Base-by-base conservation (phyloP, 345 rosid genomes). In the Populus davidiana region DNA sequence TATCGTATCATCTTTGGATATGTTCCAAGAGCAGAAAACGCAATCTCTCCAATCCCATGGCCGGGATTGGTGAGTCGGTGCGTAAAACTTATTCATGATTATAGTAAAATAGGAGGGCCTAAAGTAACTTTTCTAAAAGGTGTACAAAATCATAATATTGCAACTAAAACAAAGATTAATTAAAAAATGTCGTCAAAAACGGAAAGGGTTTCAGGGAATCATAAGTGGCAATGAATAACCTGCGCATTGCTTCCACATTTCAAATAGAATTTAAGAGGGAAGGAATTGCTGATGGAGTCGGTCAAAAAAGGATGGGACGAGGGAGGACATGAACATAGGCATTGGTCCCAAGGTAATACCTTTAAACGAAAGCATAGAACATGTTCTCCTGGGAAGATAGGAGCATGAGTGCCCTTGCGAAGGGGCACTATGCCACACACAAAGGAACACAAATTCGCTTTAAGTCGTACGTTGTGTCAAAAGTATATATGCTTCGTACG, bases 31-130 rank as follows among this genome's bases (percentile, higher is more conserved):
- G 5, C 29, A 27, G 21, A 17, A 52, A 41, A 52, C 21, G 41
- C 11, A 56, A n/a, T 38, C 47, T 11, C 54, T 56, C 41, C 36
- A 33, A 67, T 25, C 47, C 31, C 9, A 67, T 25, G 78, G 41
- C 8, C 21, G 61, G 61, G 79, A 81, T 82, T 78, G 84, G 84
- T 65, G 72, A 73, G 85, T 77, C 86, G 84, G 86, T 86, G 88
- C 80, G 80, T 79, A 71, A 61, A 75, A 81, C 76, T 69, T 85
- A 66, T 78, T 71, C 27, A 66, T 27, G 80, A 69, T 54, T 56
- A 62, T 71, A 50, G 68, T 39, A 78, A 82, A 78, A 59, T 59
- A 33, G 4, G 35, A 9, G 29, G 63, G 14, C n/a, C 63, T 10
- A 59, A 59, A 59, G 63, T 10, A 9, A 59, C 63, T 59, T 59